Evolutionary conservation across 75 land plant species (phyloP).

Genomic region (Selaginella moellendorffii): DNA sequence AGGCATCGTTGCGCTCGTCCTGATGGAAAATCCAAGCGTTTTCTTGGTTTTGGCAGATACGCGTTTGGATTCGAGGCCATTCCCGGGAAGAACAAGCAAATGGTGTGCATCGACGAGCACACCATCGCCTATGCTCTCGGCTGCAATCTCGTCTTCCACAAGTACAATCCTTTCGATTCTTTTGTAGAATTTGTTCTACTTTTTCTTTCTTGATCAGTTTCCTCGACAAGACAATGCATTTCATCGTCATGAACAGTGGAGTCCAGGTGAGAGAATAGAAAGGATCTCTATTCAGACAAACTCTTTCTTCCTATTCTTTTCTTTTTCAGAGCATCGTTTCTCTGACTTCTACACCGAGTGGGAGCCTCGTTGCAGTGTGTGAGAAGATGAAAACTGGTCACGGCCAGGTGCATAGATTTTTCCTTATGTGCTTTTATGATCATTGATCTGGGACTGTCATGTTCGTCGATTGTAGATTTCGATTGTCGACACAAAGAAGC

Average conservation of each 20-base stretch:
- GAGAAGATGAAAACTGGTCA: conserved; percentile 12
- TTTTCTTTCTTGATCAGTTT: neutral
- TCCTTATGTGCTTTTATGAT: no score
- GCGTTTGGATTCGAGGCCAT: conserved; percentile 19
- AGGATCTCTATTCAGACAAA: neutral
- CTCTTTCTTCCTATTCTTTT: neutral
- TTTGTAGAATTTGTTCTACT: neutral
- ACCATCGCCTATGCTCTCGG: conserved; percentile 16
- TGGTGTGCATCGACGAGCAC: conserved; percentile 14
- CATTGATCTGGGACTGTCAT: no score
- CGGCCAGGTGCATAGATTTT: conserved; percentile 3
- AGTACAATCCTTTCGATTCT: neutral
- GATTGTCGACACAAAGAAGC: neutral
- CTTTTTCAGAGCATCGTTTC: conserved; percentile 13
- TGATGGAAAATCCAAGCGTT: neutral
- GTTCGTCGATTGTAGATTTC: neutral
- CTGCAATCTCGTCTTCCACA: conserved; percentile 12
- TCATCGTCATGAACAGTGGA: conserved; percentile 8
- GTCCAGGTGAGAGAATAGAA: conserved; percentile 10
- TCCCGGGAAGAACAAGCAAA: neutral
- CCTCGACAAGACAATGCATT: conserved; percentile 5
- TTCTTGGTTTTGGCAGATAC: conserved; percentile 11
- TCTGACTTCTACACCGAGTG: conserved; percentile 1
- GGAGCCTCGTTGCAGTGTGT: conserved; percentile 12
- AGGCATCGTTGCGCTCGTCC: neutral